Evolutionary conservation across 1,139 yeast species (phyloP), one percentile per base, ranked within the genome.

Genomic region (Geotrichum cucujoidarum): DNA sequence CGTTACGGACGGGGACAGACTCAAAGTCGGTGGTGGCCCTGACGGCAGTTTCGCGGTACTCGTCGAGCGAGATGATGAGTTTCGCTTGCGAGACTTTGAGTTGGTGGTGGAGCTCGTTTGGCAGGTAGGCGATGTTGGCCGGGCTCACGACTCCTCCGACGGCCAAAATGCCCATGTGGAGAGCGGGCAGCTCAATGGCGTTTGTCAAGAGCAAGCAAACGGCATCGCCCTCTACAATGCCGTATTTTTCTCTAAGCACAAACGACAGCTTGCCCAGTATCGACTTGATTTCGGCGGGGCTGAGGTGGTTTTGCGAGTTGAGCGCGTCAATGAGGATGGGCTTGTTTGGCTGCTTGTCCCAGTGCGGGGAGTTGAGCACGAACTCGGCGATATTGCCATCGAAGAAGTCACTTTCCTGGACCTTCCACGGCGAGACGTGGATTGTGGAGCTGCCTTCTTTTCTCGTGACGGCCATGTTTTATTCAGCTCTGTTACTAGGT

Each of bases 81-180:
- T 57, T 56, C 11, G 71, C 62, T 20, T 53, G 49, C 4, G 67
- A 55, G 25, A 59, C 56, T 21, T 53, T 47, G 31, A 69, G 51
- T 54, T 70, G 73, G 50, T 65, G 66, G 13, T 59, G 57, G 11
- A 69, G 59, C 55, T 69, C 73, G 29, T 57, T 57, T 16, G 64
- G 58, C 17, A 56, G 53, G 53, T 68, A 69, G 45, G 63, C 60
- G 14, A 62, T 57, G 47, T 66, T 68, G 1, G 69, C 70, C 2
- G 73, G 72, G 7, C 67, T 56, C 14, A 69, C 56, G 6, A 62
- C 52, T 4, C 63, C 72, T 10, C 70, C 72, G 7, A 60, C 55
- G 24, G 62, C 55, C 16, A 66, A 53, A n/a, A 62, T 56, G 0
- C 65, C 69, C 35, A 59, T 57, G 43, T 66, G 69, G 18, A 67